phyloP scores from a whole-genome alignment of 2,329 filamentous ascomycete species.

The Monosporascus sp. region DNA sequence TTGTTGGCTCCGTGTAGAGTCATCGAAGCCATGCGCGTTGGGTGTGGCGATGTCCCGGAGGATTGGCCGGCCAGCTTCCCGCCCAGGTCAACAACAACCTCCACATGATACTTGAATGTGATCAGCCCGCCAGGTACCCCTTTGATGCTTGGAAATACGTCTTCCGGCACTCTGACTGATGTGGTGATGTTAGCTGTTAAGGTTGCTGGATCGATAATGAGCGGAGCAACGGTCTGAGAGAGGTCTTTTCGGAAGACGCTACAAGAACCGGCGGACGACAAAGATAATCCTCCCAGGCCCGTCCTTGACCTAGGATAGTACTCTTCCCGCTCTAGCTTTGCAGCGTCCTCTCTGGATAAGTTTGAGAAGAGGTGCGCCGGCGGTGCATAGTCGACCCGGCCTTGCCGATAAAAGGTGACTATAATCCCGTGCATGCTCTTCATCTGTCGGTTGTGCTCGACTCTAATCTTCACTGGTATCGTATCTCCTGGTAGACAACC shows the following conservation, averaged over 20 bases:
- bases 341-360: conserved; percentile 58
- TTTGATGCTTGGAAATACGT: conserved; percentile 86
- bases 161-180: conserved; percentile 79
- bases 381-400: conserved; percentile 76
- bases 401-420: conserved; percentile 85
- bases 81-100: conserved; percentile 87
- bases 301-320: conserved; percentile 84
- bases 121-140: conserved; percentile 91
- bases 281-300: conserved; percentile 77
- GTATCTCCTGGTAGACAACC: conserved; percentile 83
- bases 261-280: conserved; percentile 79
- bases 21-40: conserved; percentile 34
- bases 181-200: conserved; percentile 76
- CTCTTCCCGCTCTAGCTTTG: conserved; percentile 70
- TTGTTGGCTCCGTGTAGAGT: conserved; percentile 27
- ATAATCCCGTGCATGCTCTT: conserved; percentile 92
- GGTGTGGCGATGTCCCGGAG: conserved; percentile 32
- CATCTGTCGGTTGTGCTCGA: conserved; percentile 84
- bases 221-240: conserved; percentile 78
- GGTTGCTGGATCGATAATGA: conserved; percentile 79
- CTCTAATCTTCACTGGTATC: conserved; percentile 71
- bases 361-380: conserved; percentile 44
- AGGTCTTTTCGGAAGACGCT: conserved; percentile 96
- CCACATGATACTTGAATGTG: conserved; percentile 88
- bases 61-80: conserved; percentile 67